These are phyloP conservation scores for Garcia nutans DNA, from an alignment of 345 rosid species.

Conservation along the genomic window DNA sequence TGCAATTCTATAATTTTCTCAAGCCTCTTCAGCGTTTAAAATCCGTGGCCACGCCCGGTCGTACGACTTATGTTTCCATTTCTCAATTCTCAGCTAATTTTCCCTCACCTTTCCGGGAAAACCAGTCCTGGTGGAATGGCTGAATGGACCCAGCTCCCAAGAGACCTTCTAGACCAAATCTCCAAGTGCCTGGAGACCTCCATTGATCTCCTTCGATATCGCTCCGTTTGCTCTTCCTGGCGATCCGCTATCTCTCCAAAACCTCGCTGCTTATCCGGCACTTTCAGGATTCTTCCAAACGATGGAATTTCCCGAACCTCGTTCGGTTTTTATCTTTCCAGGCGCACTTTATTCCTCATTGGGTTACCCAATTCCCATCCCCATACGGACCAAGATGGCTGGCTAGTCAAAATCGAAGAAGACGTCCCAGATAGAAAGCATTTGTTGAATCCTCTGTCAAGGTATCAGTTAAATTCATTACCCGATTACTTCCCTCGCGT, in stretches of 20 bases:
- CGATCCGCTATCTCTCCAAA: constrained; percentile 50
- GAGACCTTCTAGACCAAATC: constrained; percentile 61
- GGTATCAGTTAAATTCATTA: constrained; percentile 31
- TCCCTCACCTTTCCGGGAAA: background rate
- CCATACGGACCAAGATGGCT: constrained; percentile 32
- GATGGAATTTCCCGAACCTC: constrained; percentile 43
- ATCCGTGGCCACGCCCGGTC: background rate
- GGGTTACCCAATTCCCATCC: constrained; percentile 24
- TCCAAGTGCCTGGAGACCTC: constrained; percentile 47
- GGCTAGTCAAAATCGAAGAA: constrained; percentile 74
- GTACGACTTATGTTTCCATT: background rate
- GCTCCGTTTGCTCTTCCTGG: constrained; percentile 83
- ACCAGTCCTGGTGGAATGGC: constrained; percentile 36
- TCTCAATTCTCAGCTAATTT: constrained; percentile 7
- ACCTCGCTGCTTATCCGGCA: constrained; percentile 38
- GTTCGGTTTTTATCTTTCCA: constrained; percentile 64
- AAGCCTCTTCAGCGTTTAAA: background rate
- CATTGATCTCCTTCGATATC: constrained; percentile 63
- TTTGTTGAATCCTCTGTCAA: constrained; percentile 64
- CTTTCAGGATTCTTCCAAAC: constrained; percentile 55
- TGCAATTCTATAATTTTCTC: too few species aligned
- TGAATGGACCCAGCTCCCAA: constrained; percentile 67
- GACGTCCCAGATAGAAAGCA: constrained; percentile 34
- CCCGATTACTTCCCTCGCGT: constrained; percentile 46
- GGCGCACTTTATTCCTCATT: constrained; percentile 59